Base-by-base conservation (phyloP, 2,329 filamentous ascomycete species). In the Thyridium curvatum region DNA sequence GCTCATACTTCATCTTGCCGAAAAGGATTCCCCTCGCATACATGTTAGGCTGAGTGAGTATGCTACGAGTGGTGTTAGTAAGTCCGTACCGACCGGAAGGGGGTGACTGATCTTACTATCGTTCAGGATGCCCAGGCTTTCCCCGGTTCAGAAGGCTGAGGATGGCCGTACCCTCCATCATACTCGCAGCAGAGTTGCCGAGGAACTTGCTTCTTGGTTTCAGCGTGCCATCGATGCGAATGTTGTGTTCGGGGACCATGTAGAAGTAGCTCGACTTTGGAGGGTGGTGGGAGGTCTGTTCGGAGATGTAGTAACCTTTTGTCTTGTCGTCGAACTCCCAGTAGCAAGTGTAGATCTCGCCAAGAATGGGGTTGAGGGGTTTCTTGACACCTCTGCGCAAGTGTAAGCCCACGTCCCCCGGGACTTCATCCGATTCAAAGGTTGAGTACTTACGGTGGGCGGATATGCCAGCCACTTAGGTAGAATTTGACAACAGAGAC, bases 191-290 rank as follows among this genome's bases (percentile, higher is more conserved):
- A 3, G 93, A 98, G 65, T 98, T 98, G 37, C 93, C 93, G 31
- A 98, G 66, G 55, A 98, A 98, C 56, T 84, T 94, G 65, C 90
- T 96, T 52, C 90, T 79, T 2, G 93, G 93, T 60, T 97, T 97
- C 49, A 98, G 71, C 4, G 88, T 94, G 15, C 93, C 93, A 54
- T 98, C 93, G 52, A 98, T 94, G 41, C 93, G 81, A 50, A 98
- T 94, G 56, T 94, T 71, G 56, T 97, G 88, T 39, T 94, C 82
- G 3, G 93, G 93, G 0, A 87, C 90, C 82, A 95, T 90, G 68
- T 95, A 98, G 62, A 98, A 98, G 69, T 98, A 98, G 64, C 89
- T 95, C 34, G 91, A 97, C 68, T 98, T 98, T 18, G 93, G 93
- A 26, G 93, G 93, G 57, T 98, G 93, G 60, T 98, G 93, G 18